Percentiles rank a stretch among this genome's conserved stretches.
These are phyloP conservation scores for Wickerhamiella occidentalis DNA, from an alignment of 805 yeast species.

Conservation along the genomic window DNA sequence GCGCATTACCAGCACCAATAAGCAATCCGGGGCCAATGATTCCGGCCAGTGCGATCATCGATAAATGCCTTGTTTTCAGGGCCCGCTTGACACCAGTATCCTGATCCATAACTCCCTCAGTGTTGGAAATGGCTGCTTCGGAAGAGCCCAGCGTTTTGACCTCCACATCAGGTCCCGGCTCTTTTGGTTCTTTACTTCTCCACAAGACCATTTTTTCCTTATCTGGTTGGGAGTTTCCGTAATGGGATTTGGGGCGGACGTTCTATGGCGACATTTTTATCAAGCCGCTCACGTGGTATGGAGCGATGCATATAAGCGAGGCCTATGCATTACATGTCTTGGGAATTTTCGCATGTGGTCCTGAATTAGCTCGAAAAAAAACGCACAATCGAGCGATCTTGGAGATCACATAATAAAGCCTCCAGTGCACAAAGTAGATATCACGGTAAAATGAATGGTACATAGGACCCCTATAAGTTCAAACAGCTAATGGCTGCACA, in stretches of 20 bases:
- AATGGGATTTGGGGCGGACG: not conserved
- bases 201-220: not conserved
- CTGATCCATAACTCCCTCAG: conserved; percentile 23
- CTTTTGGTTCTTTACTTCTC: not conserved
- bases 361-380: not conserved
- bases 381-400: not conserved
- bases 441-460: too few species aligned
- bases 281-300: not conserved
- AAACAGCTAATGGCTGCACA: too few species aligned
- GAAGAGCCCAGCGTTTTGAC: not conserved
- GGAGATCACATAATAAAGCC: too few species aligned
- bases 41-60: conserved; percentile 77
- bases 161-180: not conserved
- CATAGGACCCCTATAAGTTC: too few species aligned
- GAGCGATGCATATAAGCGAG: not conserved
- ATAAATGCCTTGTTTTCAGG: conserved; percentile 52
- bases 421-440: too few species aligned
- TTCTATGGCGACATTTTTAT: not conserved
- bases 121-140: not conserved
- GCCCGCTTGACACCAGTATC: conserved; percentile 30
- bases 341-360: not conserved
- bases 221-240: too few species aligned
- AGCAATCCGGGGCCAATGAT: conserved; percentile 76
- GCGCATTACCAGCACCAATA: conserved; percentile 45
- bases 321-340: not conserved